Evolutionary conservation across 495 filamentous ascomycete species (phyloP).

Genomic region (Hamigera avellanea): DNA sequence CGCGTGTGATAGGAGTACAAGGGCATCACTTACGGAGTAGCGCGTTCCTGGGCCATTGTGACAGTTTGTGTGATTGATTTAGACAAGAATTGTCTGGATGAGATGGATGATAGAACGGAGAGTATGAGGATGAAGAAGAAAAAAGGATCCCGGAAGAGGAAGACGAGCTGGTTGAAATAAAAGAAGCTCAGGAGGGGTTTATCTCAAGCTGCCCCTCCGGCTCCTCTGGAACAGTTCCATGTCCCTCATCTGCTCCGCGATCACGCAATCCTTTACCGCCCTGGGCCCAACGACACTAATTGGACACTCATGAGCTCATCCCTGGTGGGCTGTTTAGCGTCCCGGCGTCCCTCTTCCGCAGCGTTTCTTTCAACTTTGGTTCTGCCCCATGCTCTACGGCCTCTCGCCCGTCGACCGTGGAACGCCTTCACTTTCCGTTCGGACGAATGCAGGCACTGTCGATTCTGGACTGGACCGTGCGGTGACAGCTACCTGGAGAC

Average conservation of each 20-base stretch:
- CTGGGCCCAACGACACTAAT: background rate
- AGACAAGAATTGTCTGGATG: background rate
- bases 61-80: background rate
- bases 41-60: conserved; percentile 1
- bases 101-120: background rate
- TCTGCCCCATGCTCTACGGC: no score
- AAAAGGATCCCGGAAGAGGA: background rate
- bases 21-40: background rate
- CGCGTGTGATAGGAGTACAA: no score
- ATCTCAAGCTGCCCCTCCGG: no score
- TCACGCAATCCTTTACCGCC: background rate
- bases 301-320: background rate
- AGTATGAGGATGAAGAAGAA: background rate
- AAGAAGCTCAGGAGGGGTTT: no score
- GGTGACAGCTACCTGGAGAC: no score
- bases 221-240: no score
- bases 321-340: background rate
- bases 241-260: background rate
- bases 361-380: no score
- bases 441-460: no score
- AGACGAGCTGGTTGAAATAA: background rate
- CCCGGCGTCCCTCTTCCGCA: no score
- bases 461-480: no score
- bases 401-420: no score
- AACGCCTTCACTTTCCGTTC: no score